Conservation (phyloP, 129 eudicot species). For the Dittrichia graveolens region DNA sequence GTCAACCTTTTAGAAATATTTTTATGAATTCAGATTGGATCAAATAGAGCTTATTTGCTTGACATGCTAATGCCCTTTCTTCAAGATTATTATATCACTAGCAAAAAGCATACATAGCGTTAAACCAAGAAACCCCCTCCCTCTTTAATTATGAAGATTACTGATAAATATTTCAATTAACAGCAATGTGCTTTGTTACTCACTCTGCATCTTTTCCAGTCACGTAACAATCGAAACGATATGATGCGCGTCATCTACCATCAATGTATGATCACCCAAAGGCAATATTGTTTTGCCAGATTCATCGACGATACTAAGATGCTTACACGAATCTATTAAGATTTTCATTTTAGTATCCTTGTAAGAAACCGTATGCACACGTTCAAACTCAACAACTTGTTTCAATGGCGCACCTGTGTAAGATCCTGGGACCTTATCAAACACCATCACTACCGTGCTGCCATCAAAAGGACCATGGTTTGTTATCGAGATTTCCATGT, state of each 20-base stretch:
- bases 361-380: conserved; percentile 44
- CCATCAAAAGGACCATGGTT: conserved; percentile 75
- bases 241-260: conserved; percentile 55
- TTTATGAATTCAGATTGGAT: no score
- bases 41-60: no score
- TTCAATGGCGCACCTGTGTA: conserved; percentile 59
- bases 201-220: conserved; percentile 4
- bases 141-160: no score
- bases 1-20: no score
- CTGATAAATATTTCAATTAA: conserved; percentile 4
- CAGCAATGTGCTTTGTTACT: conserved; percentile 30
- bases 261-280: conserved; percentile 63
- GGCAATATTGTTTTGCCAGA: conserved; percentile 68
- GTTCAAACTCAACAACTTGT: conserved; percentile 77
- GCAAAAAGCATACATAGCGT: background rate
- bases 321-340: conserved; percentile 68
- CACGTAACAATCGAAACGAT: conserved; percentile 49
- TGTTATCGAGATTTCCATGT: conserved; percentile 47
- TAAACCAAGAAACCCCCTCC: background rate
- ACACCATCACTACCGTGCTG: conserved; percentile 61
- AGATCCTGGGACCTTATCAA: conserved; percentile 33
- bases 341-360: conserved; percentile 39
- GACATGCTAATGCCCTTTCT: no score
- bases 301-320: conserved; percentile 65
- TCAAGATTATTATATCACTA: background rate